Evolutionary conservation across 129 eudicot species (phyloP).

Genomic region (Gnaphalium uliginosum): DNA sequence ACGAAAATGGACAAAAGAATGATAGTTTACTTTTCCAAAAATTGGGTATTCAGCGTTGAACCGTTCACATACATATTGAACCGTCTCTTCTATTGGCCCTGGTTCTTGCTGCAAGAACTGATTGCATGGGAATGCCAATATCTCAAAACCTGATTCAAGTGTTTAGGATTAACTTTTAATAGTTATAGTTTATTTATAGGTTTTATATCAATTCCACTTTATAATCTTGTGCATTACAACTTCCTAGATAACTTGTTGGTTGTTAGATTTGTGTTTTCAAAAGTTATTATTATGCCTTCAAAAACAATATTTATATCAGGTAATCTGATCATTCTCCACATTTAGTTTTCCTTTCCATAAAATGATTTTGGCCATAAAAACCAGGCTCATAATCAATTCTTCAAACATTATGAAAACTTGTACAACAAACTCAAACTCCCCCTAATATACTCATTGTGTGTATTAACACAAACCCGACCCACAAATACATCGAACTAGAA

Average conservation of each 20-base stretch:
- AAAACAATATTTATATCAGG: neutral
- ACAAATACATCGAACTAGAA: neutral
- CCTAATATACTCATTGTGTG: neutral
- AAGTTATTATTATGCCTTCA: neutral
- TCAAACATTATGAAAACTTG: too few relatives aligned
- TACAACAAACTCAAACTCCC: too few relatives aligned
- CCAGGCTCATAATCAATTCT: too few relatives aligned
- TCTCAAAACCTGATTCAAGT: conserved; percentile 62
- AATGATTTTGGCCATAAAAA: conserved; percentile 13
- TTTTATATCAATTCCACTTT: neutral
- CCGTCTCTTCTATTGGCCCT: conserved; percentile 54
- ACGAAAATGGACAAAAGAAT: neutral
- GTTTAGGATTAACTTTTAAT: neutral
- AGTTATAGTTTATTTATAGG: neutral
- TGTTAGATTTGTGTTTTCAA: too few relatives aligned
- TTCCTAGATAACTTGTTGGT: neutral
- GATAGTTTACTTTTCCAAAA: conserved; percentile 57
- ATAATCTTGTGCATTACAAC: neutral
- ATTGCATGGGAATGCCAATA: conserved; percentile 92
- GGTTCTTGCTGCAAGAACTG: conserved; percentile 89
- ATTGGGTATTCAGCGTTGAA: conserved; percentile 87
- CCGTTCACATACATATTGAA: conserved; percentile 67
- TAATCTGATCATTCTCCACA: neutral
- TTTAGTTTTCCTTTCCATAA: too few relatives aligned
- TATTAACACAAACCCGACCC: neutral